Evolutionary conservation across 2,329 filamentous ascomycete genomes (phyloP).

Genomic region (Cadophora malorum): DNA sequence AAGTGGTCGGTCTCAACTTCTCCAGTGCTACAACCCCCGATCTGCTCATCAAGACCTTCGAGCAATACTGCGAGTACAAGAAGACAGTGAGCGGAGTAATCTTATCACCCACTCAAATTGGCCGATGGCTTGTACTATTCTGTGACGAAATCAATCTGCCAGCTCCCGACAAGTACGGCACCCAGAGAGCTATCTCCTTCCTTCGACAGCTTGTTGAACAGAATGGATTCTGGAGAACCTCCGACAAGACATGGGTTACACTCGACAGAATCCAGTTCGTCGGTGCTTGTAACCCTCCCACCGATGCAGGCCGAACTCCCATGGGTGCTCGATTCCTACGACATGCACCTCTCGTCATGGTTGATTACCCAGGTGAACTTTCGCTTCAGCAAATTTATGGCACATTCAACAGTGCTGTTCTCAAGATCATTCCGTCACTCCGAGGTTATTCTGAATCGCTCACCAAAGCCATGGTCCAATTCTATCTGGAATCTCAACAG

Average conservation of each 20-base stretch:
- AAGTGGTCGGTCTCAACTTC: constrained; percentile 98
- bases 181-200: constrained; percentile 97
- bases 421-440: constrained; percentile 96
- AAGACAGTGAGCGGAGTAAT: constrained; percentile 97
- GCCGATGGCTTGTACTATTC: constrained; percentile 97
- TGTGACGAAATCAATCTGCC: constrained; percentile 99
- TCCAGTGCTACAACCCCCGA: constrained; percentile 98
- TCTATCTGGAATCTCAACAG: constrained; percentile 94
- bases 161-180: constrained; percentile 96
- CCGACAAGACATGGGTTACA: constrained; percentile 97
- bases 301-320: constrained; percentile 93
- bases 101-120: constrained; percentile 94
- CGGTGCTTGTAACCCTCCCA: constrained; percentile 97
- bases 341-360: constrained; percentile 98
- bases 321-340: constrained; percentile 93
- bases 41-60: constrained; percentile 97
- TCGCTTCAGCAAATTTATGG: constrained; percentile 98
- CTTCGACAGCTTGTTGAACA: constrained; percentile 96
- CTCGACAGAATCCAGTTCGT: constrained; percentile 99
- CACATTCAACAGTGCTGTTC: constrained; percentile 93
- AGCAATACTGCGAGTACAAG: constrained; percentile 99
- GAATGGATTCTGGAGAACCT: constrained; percentile 98
- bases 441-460: constrained; percentile 93
- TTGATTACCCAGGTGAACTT: constrained; percentile 95
- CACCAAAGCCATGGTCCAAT: constrained; percentile 96